Evolutionary conservation across 352 stramenopile species (phyloP).

Genomic region (Phytophthora rubi): DNA sequence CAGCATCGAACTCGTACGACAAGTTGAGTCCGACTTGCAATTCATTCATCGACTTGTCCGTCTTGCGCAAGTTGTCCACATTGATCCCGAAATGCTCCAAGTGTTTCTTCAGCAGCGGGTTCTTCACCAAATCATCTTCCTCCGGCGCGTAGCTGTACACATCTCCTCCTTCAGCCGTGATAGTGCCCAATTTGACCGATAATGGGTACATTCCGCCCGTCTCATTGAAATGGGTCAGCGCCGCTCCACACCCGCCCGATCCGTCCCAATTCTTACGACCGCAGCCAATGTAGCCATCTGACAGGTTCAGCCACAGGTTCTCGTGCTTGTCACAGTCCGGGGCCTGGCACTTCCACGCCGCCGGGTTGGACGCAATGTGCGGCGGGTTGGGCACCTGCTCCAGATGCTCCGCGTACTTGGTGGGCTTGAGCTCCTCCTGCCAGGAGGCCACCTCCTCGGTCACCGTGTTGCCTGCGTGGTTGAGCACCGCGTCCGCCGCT

Average conservation of each 20-base stretch:
- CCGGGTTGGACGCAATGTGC: slow-evolving; percentile 74
- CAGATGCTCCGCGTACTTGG: slow-evolving; percentile 81
- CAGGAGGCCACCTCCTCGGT: slow-evolving; percentile 81
- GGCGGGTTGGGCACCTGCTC: slow-evolving; percentile 65
- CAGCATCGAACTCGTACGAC: slow-evolving; percentile 98
- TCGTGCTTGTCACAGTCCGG: slow-evolving; percentile 95
- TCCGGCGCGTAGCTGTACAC: slow-evolving; percentile 98
- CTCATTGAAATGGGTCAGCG: slow-evolving; percentile 95
- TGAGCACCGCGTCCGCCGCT: slow-evolving; percentile 66
- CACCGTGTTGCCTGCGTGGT: slow-evolving; percentile 80
- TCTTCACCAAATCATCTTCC: slow-evolving; percentile 97
- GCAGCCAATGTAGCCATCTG: slow-evolving; percentile 87
- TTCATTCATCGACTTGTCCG: slow-evolving; percentile 98
- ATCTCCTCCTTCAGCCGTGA: slow-evolving; percentile 95
- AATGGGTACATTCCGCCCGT: slow-evolving; percentile 95
- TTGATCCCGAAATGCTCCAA: slow-evolving; percentile 97
- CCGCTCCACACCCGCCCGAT: slow-evolving; percentile 95
- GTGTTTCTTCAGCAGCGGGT: slow-evolving; percentile 95
- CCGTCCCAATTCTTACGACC: slow-evolving; percentile 96
- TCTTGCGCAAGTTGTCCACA: slow-evolving; percentile 95
- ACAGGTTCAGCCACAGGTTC: slow-evolving; percentile 99
- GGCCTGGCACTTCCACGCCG: slow-evolving; percentile 89
- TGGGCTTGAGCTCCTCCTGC: slow-evolving; percentile 82
- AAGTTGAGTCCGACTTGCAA: slow-evolving; percentile 98
- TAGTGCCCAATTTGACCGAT: slow-evolving; percentile 98